Evolutionary conservation across 2,329 filamentous ascomycete genomes (phyloP), one percentile per base, ranked within the genome.

Genomic region (Colletotrichum karsti): DNA sequence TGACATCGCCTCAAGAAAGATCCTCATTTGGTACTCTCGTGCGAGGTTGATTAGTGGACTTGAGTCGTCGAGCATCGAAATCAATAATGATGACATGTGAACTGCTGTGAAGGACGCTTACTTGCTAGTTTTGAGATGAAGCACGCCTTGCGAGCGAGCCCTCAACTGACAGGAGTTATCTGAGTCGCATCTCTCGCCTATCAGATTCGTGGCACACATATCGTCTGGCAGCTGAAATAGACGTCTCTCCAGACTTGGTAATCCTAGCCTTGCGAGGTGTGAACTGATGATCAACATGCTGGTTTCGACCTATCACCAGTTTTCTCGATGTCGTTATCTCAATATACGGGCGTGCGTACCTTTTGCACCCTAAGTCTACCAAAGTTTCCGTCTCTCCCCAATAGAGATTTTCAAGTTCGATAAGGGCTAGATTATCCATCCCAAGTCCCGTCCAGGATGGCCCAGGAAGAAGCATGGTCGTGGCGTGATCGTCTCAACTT

Each of bases 401-500:
- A 6, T 20, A 57, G 20, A 57, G 22, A 44, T 30, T 44, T 8
- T 1, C 7, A 9, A 18, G 9, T 15, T n/a, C 15, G n/a, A 20
- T 13, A 37, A 12, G 4, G 18, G 18, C 39, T 30, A 20, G 46
- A 61, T n/a, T 20, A 18, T n/a, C 22, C 63, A 54, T 61, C 63
- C 2, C 44, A 65, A 60, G 44, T 61, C 6, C 46, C 2, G 20
- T 22, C 28, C 20, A 41, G n/a, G 44, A 42, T 50, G 42, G 9
- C 37, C 51, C 44, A 18, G 35, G 30, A 20, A 46, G 20, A 20
- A 37, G 13, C 12, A n/a, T 37, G 26, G 39, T 35, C 44, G 37
- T 58, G 53, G 35, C 60, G 64, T 64, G 64, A 67, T 67, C 64
- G 10, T 67, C 64, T 67, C 51, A 67, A 67, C 24, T 64, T 20